phyloP scores from a whole-genome alignment of 352 stramenopile species.

The Globisporangium radiosum region DNA sequence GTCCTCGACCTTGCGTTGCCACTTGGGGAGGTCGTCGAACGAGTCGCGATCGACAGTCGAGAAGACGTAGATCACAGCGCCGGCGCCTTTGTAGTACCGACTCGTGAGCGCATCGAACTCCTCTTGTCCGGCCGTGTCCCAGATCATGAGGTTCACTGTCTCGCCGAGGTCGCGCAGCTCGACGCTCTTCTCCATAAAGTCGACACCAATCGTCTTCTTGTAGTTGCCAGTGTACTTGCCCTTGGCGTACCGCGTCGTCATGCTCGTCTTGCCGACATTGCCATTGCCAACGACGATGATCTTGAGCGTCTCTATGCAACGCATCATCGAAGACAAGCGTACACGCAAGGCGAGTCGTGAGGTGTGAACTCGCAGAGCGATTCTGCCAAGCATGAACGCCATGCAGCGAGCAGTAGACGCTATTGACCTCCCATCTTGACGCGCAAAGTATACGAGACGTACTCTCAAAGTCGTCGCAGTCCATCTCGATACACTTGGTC shows the following conservation, averaged over 20 bases:
- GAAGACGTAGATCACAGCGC: conserved; percentile 71
- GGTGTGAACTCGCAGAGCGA: no score
- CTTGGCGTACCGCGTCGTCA: conserved; percentile 76
- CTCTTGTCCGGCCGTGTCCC: conserved; percentile 77
- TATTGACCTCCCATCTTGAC: not conserved
- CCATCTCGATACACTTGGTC: conserved; percentile 4
- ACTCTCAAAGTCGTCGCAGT: conserved; percentile 77
- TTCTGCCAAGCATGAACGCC: no score
- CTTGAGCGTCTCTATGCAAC: conserved; percentile 58
- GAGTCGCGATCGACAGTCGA: conserved; percentile 65
- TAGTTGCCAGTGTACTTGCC: conserved; percentile 74
- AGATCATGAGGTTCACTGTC: conserved; percentile 76
- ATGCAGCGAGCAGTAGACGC: no score
- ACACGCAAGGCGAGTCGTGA: no score
- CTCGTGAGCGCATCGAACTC: conserved; percentile 76
- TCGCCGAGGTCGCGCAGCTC: conserved; percentile 51
- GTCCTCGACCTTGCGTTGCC: conserved; percentile 64
- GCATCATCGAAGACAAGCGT: no score
- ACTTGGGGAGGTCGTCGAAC: conserved; percentile 63
- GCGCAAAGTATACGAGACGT: not conserved
- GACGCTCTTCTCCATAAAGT: conserved; percentile 81
- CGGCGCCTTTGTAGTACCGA: conserved; percentile 71
- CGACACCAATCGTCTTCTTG: conserved; percentile 82
- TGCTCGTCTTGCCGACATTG: conserved; percentile 81
- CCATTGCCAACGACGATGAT: conserved; percentile 80